Conservation (phyloP, 129 eudicot species). For the Pittosporum tobira region DNA sequence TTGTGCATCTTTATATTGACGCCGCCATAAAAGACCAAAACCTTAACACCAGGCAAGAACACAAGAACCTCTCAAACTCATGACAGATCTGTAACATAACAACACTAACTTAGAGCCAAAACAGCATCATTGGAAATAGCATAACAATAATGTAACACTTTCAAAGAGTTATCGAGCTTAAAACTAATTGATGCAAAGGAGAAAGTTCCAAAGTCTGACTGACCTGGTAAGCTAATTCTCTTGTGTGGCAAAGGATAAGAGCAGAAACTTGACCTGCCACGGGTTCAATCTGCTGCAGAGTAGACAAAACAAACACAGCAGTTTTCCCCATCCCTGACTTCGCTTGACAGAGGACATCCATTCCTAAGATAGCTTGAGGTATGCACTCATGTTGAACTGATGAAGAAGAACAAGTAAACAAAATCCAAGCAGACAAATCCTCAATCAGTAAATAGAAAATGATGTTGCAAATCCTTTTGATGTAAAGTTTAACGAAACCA, state of each 20-base stretch:
- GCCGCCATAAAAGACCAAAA: conserved; percentile 96
- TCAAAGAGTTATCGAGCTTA: too few species aligned
- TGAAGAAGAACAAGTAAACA: conserved; percentile 54
- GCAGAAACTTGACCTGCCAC: conserved; percentile 67
- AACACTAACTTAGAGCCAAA: background rate
- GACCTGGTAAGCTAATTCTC: conserved; percentile 85
- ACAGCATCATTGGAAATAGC: background rate
- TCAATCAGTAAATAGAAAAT: conserved; percentile 32
- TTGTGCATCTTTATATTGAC: conserved; percentile 76
- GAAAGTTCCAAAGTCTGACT: too few species aligned
- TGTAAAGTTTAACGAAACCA: conserved; percentile 13
- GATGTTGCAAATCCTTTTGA: conserved; percentile 25
- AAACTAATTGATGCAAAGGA: background rate
- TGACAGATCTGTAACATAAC: conserved; percentile 60
- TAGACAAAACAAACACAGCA: conserved; percentile 60
- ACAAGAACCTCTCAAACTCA: conserved; percentile 87
- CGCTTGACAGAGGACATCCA: conserved; percentile 73
- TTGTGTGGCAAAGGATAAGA: conserved; percentile 57
- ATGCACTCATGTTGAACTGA: conserved; percentile 68
- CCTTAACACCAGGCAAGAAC: conserved; percentile 69
- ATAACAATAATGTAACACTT: conserved; percentile 3
- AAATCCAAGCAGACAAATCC: conserved; percentile 52
- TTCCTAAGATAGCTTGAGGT: conserved; percentile 66
- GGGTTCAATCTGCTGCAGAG: conserved; percentile 56
- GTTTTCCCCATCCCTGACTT: conserved; percentile 73